Base-by-base conservation (phyloP, 1,139 yeast species). In the Maudiozyma humilis region DNA sequence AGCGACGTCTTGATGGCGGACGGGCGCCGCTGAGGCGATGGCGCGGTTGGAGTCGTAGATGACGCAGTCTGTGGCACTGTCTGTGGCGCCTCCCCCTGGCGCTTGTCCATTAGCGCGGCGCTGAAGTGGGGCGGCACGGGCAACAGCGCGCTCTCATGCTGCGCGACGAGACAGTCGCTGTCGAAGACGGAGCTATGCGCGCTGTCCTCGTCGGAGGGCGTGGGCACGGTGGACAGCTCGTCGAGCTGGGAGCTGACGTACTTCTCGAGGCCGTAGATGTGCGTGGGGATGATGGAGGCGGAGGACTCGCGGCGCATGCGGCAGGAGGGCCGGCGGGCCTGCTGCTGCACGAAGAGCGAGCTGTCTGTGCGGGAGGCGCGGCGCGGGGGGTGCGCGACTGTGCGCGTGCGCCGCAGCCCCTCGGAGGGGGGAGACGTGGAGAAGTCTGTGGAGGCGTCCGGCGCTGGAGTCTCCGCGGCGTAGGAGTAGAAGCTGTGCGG, bases 281-380 rank as follows among this genome's bases (percentile, higher is more conserved):
- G 63, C 2, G 61, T 49, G n/a, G 63, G 63, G 27, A 59, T 59
- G 8, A 54, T 56, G n/a, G 44, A 44, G 17, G 47, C 46, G n/a
- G 55, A 51, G 18, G 43, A 36, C 10, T 39, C 44, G 29, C 47
- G 42, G 27, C 44, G 36, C 14, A 45, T 18, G 3, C 44, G 35
- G 12, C 20, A 10, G 15, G n/a, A 38, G n/a, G 20, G 23, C 13
- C 36, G 27, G 20, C 38, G 30, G 10, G 25, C 25, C 30, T n/a
- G 27, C 30, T 14, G 39, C 10, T 20, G 39, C 16, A 31, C 29
- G 15, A 19, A 25, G 7, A 14, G 16, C 12, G 27, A 42, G 19
- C 34, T 25, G 15, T 23, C 40, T 23, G 33, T 35, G 13, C 38
- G 19, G 6, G 17, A 20, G 13, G 25, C 10, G 3, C 19, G 19